These are phyloP conservation scores for Brassica incana DNA, from an alignment of 345 rosid species.

Conservation along the genomic window DNA sequence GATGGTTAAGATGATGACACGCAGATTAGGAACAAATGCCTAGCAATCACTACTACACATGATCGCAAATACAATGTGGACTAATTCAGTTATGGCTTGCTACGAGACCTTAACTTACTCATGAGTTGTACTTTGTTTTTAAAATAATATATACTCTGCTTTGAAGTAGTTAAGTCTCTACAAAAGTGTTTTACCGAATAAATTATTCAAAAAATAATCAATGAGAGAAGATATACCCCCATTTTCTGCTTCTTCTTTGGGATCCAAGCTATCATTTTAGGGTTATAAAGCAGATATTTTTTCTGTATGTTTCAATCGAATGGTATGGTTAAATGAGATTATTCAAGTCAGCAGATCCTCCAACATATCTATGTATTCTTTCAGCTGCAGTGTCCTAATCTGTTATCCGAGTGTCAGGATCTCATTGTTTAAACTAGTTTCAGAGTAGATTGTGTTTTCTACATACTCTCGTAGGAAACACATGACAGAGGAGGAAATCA, in stretches of 20 bases:
- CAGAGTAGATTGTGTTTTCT: background rate
- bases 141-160: no score
- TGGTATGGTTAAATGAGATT: slow-evolving; percentile 83
- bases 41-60: no score
- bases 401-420: background rate
- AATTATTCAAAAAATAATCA: no score
- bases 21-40: no score
- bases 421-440: background rate
- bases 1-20: no score
- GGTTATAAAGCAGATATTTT: background rate
- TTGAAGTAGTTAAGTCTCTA: no score
- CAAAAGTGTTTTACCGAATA: no score
- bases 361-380: slow-evolving; percentile 64
- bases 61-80: no score
- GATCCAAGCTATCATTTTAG: background rate
- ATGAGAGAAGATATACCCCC: no score
- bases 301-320: slow-evolving; percentile 36
- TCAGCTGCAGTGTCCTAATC: slow-evolving; percentile 51
- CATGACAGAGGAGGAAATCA: slow-evolving; percentile 59
- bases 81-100: no score
- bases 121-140: no score
- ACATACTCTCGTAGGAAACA: slow-evolving; percentile 46
- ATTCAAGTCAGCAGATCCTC: slow-evolving; percentile 66
- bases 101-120: no score
- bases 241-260: background rate